Base-by-base conservation (phyloP, 1,139 yeast species). In the Suhomyces choctaworum region DNA sequence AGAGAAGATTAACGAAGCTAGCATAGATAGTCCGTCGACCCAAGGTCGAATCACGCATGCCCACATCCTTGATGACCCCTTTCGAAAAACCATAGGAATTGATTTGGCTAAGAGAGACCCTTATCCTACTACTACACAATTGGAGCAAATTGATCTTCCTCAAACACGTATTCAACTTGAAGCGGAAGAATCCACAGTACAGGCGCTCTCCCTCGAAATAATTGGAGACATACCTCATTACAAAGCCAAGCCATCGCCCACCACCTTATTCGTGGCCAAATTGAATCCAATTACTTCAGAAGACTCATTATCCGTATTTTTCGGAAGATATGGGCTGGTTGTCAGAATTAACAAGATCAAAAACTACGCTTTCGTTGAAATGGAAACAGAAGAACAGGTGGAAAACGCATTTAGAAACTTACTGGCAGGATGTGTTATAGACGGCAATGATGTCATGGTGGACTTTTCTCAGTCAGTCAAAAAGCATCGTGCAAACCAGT, bases 191-290 rank as follows among this genome's bases (percentile, higher is more conserved):
- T 70, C 78, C 1, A 57, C 66, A 16, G 60, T 78, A 1, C 76
- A 75, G 39, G 85, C 86, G 4, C 51, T 81, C 25, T 74, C 86
- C 0, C 59, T 82, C 32, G 87, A 82, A 45, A 59, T 81, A 42
- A 62, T 82, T 29, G 87, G 86, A 0, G 88, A 82, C 46, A 47
- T 81, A n/a, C 80, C 83, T 0, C 65, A 66, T 35, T 80, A 82
- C 4, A 72, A 71, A 14, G 73, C 72, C 17, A 69, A 71, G 42
- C 89, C 89, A 0, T 71, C 79, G 32, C 87, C 82, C 35, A 68
- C 66, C 30, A 78, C 80, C 3, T 51, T 82, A 11, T 82, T 82
- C 50, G 72, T 82, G 2, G 81, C 88, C 45, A 77, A 77, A 44
- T 56, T 82, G 43, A 82, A 82, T 44, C 77, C 84, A 0, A 58